phyloP scores from a whole-genome alignment of 116 monocot genomes.

The Cymodocea nodosa region DNA sequence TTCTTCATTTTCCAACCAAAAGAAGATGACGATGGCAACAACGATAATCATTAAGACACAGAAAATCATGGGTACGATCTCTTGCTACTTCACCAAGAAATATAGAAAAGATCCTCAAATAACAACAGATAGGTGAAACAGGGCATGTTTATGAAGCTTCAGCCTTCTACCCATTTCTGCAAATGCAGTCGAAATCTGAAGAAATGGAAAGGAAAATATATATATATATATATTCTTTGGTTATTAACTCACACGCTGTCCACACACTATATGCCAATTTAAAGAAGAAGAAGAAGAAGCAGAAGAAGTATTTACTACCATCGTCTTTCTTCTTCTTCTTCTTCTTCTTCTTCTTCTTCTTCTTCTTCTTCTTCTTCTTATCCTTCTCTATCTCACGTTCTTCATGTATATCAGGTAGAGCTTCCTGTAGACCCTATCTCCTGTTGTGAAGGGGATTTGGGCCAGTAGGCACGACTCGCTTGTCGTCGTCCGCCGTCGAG shows the following conservation, averaged over 20 bases:
- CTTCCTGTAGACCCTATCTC: slow-evolving; percentile 16
- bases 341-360: slow-evolving; percentile 2
- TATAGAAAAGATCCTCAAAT: neutral
- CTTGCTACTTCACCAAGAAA: too few species aligned
- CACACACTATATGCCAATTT: neutral
- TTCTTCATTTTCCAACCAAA: neutral
- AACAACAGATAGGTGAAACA: neutral
- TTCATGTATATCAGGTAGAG: neutral
- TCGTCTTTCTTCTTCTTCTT: neutral
- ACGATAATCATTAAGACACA: too few species aligned
- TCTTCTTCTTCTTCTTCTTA: neutral
- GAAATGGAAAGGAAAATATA: neutral
- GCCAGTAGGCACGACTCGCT: slow-evolving; percentile 46
- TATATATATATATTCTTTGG: slow-evolving; percentile 5
- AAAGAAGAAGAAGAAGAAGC: slow-evolving; percentile 14
- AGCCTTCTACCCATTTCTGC: neutral
- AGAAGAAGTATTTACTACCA: neutral
- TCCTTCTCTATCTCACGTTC: neutral
- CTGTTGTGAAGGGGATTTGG: slow-evolving; percentile 53
- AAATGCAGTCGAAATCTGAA: neutral
- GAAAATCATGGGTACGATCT: too few species aligned
- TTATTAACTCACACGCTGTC: neutral
- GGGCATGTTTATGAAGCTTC: too few species aligned
- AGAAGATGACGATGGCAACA: too few species aligned
- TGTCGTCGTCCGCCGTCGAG: slow-evolving; percentile 26